Percentiles rank a stretch among this genome's conserved stretches.
phyloP scores from a whole-genome alignment of 306 rosid species.

The Pyrus pyrifolia region DNA sequence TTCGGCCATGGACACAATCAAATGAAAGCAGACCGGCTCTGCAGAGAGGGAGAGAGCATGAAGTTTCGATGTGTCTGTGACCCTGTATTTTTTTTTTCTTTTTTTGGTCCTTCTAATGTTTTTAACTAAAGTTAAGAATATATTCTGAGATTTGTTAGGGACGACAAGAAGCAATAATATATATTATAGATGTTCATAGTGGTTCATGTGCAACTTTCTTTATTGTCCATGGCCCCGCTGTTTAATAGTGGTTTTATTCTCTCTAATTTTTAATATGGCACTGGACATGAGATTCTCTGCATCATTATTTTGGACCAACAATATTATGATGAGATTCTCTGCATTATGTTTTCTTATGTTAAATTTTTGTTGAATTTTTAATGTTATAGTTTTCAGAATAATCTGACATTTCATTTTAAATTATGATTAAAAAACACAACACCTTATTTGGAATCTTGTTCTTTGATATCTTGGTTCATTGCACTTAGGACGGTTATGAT shows the following conservation, averaged over 20 bases:
- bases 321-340: constrained; percentile 16
- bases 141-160: constrained; percentile 46
- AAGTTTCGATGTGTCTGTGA: constrained; percentile 44
- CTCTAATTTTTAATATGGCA: neutral
- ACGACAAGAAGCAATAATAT: constrained; percentile 35
- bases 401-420: neutral
- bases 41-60: constrained; percentile 28
- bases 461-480: no score
- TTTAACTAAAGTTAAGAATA: constrained; percentile 26
- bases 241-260: constrained; percentile 2
- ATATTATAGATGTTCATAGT: constrained; percentile 53
- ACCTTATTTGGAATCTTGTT: no score
- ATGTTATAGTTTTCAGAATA: neutral
- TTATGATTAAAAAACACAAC: neutral
- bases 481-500: no score
- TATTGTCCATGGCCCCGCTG: neutral
- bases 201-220: constrained; percentile 10
- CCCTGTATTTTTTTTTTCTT: constrained; percentile 10
- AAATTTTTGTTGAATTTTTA: neutral
- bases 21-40: constrained; percentile 35
- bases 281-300: constrained; percentile 15
- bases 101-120: constrained; percentile 14
- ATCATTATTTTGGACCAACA: neutral
- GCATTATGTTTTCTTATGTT: neutral
- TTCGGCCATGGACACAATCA: constrained; percentile 13